Conservation (phyloP, 2,329 filamentous ascomycete species). For the Onygena corvina region DNA sequence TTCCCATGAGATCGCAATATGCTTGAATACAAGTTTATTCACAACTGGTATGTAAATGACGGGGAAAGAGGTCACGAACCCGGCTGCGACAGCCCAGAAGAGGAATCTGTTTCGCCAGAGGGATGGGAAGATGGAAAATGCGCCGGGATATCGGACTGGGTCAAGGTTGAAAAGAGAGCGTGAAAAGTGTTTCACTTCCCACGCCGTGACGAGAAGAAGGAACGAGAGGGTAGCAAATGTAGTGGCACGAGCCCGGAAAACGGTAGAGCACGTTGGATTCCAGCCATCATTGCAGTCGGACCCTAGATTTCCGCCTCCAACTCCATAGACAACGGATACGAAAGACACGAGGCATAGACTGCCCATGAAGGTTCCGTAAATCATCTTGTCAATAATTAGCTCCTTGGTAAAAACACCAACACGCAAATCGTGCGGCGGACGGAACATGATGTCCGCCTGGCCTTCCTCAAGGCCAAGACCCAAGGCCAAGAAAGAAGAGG, state of each 20-base stretch:
- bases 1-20: constrained; percentile 53
- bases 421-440: constrained; percentile 56
- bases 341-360: constrained; percentile 33
- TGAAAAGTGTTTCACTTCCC: constrained; percentile 64
- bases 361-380: constrained; percentile 37
- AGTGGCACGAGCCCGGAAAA: constrained; percentile 59
- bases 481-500: constrained; percentile 73
- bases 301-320: constrained; percentile 38
- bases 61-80: constrained; percentile 45
- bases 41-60: constrained; percentile 56
- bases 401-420: constrained; percentile 33
- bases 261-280: constrained; percentile 38
- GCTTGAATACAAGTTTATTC: constrained; percentile 53
- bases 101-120: constrained; percentile 61
- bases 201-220: constrained; percentile 62
- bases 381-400: constrained; percentile 32
- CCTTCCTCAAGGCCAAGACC: constrained; percentile 70
- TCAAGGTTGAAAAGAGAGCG: constrained; percentile 59
- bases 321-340: constrained; percentile 30
- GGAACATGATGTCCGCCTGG: constrained; percentile 62
- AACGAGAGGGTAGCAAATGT: constrained; percentile 64
- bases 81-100: constrained; percentile 51
- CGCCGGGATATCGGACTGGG: constrained; percentile 44
- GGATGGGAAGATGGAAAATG: constrained; percentile 50
- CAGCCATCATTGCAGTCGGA: constrained; percentile 43